Percentiles rank a stretch among this genome's conserved stretches.
These are phyloP conservation scores for Pharnaceum exiguum DNA, from an alignment of 148 eudicot species.

Conservation along the genomic window DNA sequence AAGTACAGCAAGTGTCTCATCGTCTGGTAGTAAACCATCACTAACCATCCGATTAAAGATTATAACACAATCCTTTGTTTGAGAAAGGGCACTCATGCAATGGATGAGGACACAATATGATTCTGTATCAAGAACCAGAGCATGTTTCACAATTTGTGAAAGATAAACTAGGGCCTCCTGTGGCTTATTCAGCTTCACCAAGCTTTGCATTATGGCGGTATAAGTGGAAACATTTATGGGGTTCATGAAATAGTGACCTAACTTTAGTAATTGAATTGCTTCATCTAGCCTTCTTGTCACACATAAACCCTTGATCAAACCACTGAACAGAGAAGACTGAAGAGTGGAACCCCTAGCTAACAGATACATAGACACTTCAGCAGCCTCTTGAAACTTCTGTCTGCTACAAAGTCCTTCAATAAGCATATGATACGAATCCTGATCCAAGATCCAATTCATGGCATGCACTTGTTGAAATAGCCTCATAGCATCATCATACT, in stretches of 20 bases:
- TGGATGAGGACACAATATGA: conserved; percentile 18
- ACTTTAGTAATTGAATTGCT: conserved; percentile 20
- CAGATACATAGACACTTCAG: conserved; percentile 18
- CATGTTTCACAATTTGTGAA: conserved; percentile 19
- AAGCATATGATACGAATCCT: conserved; percentile 14
- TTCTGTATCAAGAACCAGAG: conserved; percentile 16
- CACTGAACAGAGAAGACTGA: conserved; percentile 5
- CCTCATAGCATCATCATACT: conserved; percentile 32
- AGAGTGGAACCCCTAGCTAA: conserved; percentile 10
- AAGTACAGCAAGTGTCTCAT: conserved; percentile 18
- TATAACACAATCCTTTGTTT: conserved; percentile 15
- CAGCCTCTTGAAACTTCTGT: conserved; percentile 13
- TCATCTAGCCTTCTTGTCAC: conserved; percentile 10
- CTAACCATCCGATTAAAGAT: conserved; percentile 12
- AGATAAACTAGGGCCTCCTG: conserved; percentile 14
- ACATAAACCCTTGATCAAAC: conserved; percentile 14
- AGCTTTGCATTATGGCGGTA: conserved; percentile 35
- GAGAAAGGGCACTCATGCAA: conserved; percentile 8
- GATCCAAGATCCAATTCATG: conserved; percentile 15
- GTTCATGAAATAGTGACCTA: conserved; percentile 31
- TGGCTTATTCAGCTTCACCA: conserved; percentile 25
- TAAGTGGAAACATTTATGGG: conserved; percentile 29
- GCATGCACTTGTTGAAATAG: conserved; percentile 35
- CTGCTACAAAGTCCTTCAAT: conserved; percentile 17
- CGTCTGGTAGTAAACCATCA: conserved; percentile 15